A percentile compares a stretch with the other conserved stretches of the same genome.
These are phyloP conservation scores for Plasmodium fragile DNA, from an alignment of 169 alveolate genomes.

Conservation along the genomic window DNA sequence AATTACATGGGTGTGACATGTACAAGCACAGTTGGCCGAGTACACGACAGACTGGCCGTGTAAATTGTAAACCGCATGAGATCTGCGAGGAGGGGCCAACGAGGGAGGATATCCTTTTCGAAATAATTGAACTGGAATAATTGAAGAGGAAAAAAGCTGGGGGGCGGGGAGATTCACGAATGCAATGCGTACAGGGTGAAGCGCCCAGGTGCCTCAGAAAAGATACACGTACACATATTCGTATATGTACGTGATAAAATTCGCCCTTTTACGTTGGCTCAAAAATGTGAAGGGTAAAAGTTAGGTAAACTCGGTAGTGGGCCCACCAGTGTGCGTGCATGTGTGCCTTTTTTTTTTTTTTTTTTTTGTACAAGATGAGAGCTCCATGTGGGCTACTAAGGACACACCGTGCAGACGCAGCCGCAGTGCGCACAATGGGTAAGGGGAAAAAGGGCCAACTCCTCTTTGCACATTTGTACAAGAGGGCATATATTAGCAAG, in stretches of 20 bases:
- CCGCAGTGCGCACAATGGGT: not conserved
- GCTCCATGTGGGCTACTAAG: not conserved
- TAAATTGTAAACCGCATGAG: not conserved
- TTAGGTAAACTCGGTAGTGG: conserved; percentile 1
- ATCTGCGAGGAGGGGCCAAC: not conserved
- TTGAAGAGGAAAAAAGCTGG: not conserved
- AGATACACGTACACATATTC: not conserved
- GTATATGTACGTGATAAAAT: not conserved
- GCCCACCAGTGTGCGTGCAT: conserved; percentile 2
- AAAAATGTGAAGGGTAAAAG: not conserved
- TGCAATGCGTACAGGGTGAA: not conserved
- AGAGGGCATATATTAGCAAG: conserved; percentile 17
- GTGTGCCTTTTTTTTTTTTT: not conserved
- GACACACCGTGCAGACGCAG: not conserved
- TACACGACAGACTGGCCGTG: not conserved
- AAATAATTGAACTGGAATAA: not conserved
- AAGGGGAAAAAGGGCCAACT: not conserved
- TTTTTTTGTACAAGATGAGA: not conserved
- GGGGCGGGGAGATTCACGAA: not conserved
- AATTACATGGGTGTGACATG: too few relatives aligned
- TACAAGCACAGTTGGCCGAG: not conserved
- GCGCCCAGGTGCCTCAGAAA: not conserved
- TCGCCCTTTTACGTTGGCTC: not conserved
- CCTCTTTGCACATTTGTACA: conserved; percentile 15
- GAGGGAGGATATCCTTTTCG: not conserved